Evolutionary conservation across 1,284 basidiomycete species (phyloP).

Genomic region (Takashimella koratensis): DNA sequence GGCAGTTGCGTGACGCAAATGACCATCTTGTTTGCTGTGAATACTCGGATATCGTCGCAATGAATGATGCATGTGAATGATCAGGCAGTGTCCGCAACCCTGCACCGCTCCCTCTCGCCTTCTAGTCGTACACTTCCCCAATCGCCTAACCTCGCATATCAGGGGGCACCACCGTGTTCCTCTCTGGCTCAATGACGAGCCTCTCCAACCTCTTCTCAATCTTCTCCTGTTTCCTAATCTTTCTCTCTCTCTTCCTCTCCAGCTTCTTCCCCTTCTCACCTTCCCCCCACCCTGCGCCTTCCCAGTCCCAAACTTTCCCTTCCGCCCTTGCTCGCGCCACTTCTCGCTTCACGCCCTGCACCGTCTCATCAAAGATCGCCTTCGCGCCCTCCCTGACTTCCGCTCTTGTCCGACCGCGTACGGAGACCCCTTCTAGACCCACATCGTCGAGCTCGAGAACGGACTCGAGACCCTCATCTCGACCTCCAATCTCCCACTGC

Average conservation of each 20-base stretch:
- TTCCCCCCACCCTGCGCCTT: slow-evolving; percentile 19
- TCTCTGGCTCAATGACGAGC: slow-evolving; percentile 15
- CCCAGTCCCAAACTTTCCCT: slow-evolving; percentile 18
- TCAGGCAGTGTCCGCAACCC: neutral
- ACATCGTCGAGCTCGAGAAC: slow-evolving; percentile 24
- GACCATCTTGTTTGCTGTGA: too few species aligned
- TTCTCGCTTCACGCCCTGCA: slow-evolving; percentile 18
- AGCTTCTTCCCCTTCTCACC: slow-evolving; percentile 14
- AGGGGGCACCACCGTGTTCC: slow-evolving; percentile 33
- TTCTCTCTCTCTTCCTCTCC: slow-evolving; percentile 7
- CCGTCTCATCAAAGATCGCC: slow-evolving; percentile 29
- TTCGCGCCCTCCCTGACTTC: slow-evolving; percentile 43
- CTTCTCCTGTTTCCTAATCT: slow-evolving; percentile 13
- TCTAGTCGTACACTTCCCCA: neutral
- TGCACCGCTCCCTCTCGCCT: neutral
- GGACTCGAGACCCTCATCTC: slow-evolving; percentile 34
- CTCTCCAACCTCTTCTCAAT: slow-evolving; percentile 7
- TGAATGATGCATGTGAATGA: neutral
- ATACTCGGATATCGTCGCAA: neutral
- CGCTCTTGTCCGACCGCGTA: slow-evolving; percentile 33
- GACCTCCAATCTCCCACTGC: slow-evolving; percentile 37
- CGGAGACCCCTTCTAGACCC: slow-evolving; percentile 34
- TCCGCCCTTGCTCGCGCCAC: slow-evolving; percentile 12
- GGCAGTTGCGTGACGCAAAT: too few species aligned
- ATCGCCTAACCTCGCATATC: neutral